phyloP scores from a whole-genome alignment of 75 land plant genomes.

The Larix kaempferi region DNA sequence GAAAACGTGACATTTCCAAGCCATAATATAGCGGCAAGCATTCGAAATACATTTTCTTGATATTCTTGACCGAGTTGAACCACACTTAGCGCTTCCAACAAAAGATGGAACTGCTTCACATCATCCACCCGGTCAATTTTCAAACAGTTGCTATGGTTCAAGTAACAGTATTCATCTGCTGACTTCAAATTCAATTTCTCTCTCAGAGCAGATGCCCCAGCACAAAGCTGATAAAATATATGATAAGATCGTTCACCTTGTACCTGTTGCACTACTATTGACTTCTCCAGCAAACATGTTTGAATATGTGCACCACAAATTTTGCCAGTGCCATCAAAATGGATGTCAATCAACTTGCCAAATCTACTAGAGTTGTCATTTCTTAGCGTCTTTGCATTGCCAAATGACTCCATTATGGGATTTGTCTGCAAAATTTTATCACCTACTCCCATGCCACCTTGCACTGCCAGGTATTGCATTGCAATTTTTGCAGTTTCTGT shows the following conservation, averaged over 20 bases:
- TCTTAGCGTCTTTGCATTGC: constrained; percentile 84
- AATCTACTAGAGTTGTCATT: constrained; percentile 91
- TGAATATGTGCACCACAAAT: constrained; percentile 95
- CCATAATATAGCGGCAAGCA: constrained; percentile 47
- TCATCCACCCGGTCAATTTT: constrained; percentile 82
- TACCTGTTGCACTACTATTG: constrained; percentile 92
- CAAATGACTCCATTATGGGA: constrained; percentile 87
- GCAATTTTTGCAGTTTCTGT: constrained; percentile 93
- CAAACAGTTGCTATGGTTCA: too few relatives aligned
- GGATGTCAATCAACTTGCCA: constrained; percentile 95
- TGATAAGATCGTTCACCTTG: constrained; percentile 95
- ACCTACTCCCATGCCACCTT: constrained; percentile 78
- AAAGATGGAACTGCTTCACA: constrained; percentile 62
- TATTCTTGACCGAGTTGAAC: constrained; percentile 49
- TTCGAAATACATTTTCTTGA: constrained; percentile 41
- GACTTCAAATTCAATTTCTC: too few relatives aligned
- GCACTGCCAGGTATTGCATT: constrained; percentile 84
- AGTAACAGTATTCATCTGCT: too few relatives aligned
- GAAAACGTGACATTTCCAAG: constrained; percentile 46
- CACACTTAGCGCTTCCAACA: constrained; percentile 46
- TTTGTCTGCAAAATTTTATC: constrained; percentile 74
- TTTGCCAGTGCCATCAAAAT: constrained; percentile 82
- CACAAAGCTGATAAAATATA: constrained; percentile 98
- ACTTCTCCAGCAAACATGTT: constrained; percentile 89
- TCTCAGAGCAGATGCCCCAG: constrained; percentile 70